These are phyloP conservation scores for Cutaneotrichosporon mucoides DNA, from an alignment of 1,284 basidiomycete genomes.

Conservation along the genomic window DNA sequence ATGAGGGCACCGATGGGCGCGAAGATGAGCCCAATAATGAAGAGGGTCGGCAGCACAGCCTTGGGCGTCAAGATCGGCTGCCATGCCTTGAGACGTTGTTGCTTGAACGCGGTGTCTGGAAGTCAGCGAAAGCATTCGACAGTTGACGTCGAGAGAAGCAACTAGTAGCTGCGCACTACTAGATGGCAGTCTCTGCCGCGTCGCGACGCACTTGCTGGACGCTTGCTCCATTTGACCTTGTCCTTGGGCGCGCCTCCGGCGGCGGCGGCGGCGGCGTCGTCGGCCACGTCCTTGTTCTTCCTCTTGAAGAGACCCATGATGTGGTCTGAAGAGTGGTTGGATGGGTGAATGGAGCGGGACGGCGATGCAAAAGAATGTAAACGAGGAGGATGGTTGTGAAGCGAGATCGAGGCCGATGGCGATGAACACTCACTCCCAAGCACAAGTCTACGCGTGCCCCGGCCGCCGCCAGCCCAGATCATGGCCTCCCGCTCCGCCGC, in stretches of 20 bases:
- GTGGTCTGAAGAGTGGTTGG: conserved; percentile 6
- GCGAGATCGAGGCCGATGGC: no score
- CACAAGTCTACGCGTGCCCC: no score
- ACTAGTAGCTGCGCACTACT: no score
- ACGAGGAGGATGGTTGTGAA: not conserved
- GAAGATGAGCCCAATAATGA: conserved; percentile 90
- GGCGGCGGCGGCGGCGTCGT: conserved; percentile 11
- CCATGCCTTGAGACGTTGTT: conserved; percentile 99
- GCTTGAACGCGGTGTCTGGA: conserved; percentile 94
- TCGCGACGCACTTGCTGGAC: conserved; percentile 72
- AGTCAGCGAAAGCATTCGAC: not conserved
- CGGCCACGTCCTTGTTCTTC: conserved; percentile 33
- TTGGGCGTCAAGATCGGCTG: conserved; percentile 98
- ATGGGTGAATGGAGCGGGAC: not conserved
- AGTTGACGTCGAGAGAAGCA: no score
- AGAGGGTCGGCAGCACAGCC: conserved; percentile 92
- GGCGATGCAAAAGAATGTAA: not conserved
- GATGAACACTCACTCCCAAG: no score
- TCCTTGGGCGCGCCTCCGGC: conserved; percentile 51
- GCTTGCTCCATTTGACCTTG: conserved; percentile 79
- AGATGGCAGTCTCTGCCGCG: not conserved
- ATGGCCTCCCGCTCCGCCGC: no score
- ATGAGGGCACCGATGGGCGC: conserved; percentile 93
- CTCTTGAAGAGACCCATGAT: conserved; percentile 46
- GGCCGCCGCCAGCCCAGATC: no score